Evolutionary conservation across 805 yeast species (phyloP).

Genomic region (Nakazawaea anatomiae): DNA sequence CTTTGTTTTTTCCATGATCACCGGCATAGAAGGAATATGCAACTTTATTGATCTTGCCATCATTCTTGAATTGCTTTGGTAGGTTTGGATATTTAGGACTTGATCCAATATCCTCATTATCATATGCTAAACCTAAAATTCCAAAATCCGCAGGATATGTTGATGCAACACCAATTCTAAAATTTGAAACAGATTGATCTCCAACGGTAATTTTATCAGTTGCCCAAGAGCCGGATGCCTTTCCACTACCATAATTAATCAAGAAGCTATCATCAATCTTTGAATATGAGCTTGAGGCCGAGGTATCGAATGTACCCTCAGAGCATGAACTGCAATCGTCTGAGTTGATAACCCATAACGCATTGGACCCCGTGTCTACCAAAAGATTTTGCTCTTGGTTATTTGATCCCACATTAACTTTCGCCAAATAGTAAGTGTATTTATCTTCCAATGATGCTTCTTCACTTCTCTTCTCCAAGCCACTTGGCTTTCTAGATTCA

Average conservation of each 20-base stretch:
- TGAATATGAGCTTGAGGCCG: conserved; percentile 15
- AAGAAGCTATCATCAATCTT: conserved; percentile 12
- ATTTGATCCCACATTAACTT: conserved; percentile 50
- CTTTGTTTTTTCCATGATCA: conserved; percentile 20
- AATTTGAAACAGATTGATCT: conserved; percentile 6
- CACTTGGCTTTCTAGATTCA: neutral
- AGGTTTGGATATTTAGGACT: conserved; percentile 17
- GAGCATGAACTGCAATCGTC: conserved; percentile 23
- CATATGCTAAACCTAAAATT: conserved; percentile 5
- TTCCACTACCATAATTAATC: conserved; percentile 20
- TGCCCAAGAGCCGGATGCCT: conserved; percentile 23
- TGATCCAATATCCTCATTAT: conserved; percentile 6
- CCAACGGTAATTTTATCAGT: conserved; percentile 15
- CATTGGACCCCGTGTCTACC: conserved; percentile 73
- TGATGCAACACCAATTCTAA: conserved; percentile 4
- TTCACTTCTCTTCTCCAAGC: conserved; percentile 12
- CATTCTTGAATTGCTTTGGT: conserved; percentile 25
- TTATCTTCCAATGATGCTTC: conserved; percentile 31
- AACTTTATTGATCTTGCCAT: conserved; percentile 33
- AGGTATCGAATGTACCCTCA: conserved; percentile 17
- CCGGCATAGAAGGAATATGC: conserved; percentile 48
- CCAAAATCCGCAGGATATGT: conserved; percentile 3
- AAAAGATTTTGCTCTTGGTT: conserved; percentile 46
- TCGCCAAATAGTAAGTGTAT: conserved; percentile 38
- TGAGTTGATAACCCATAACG: conserved; percentile 55